A percentile compares a stretch with the other conserved stretches of the same genome.
phyloP scores from a whole-genome alignment of 2,329 filamentous ascomycete species.

The Truncatella angustata region DNA sequence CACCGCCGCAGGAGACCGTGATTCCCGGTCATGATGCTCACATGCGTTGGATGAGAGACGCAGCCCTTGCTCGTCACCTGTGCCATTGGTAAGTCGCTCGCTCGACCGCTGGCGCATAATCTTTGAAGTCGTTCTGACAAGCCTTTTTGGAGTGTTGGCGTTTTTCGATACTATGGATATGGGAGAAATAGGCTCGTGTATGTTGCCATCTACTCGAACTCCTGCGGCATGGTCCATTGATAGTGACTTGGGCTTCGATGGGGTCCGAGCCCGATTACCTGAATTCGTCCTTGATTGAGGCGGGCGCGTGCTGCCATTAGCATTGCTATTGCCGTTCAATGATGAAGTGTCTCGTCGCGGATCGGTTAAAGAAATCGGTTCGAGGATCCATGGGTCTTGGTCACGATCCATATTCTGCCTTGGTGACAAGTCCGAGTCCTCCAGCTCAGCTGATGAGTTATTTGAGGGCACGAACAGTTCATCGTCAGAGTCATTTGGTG shows the following conservation, averaged over 20 bases:
- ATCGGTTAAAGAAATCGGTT: constrained; percentile 12
- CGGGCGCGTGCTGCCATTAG: constrained; percentile 13
- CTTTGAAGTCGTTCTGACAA: constrained; percentile 19
- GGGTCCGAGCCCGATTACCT: constrained; percentile 26
- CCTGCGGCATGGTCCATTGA: constrained; percentile 8
- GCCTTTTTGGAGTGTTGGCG: constrained; percentile 21
- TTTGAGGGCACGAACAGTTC: constrained; percentile 8
- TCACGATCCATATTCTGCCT: not conserved
- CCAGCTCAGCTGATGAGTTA: constrained; percentile 6
- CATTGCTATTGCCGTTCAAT: constrained; percentile 3
- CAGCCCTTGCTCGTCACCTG: constrained; percentile 8
- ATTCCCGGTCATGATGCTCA: no score
- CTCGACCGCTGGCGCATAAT: constrained; percentile 19
- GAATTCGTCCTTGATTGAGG: constrained; percentile 25
- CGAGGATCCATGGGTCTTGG: not conserved
- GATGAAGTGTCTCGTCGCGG: constrained; percentile 14
- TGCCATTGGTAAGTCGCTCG: constrained; percentile 11
- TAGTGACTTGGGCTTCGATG: constrained; percentile 23
- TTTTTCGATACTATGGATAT: constrained; percentile 14
- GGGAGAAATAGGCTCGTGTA: constrained; percentile 18
- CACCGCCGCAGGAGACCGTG: no score
- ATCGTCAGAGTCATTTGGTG: not conserved
- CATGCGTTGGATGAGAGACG: no score
- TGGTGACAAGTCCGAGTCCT: not conserved
- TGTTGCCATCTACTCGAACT: constrained; percentile 16